Evolutionary conservation across 106 monocot species (phyloP).

Genomic region (Chionographis japonica): DNA sequence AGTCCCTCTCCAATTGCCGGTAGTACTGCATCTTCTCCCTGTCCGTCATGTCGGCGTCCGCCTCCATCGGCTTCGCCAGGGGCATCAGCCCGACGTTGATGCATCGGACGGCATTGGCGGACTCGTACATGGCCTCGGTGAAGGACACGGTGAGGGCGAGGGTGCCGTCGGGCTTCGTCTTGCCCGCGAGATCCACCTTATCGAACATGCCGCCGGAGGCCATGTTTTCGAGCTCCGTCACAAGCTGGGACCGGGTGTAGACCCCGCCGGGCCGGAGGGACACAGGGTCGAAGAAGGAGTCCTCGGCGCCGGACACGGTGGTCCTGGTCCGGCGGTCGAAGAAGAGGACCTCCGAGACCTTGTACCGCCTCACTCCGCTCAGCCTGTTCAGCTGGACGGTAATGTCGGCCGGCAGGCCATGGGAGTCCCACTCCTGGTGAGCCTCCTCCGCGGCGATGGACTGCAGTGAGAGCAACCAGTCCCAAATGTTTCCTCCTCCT

Average conservation of each 20-base stretch:
- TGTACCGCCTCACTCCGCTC: constrained; percentile 85
- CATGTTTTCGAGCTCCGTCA: constrained; percentile 77
- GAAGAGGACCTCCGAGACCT: constrained; percentile 86
- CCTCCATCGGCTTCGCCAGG: constrained; percentile 71
- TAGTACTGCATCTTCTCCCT: constrained; percentile 90
- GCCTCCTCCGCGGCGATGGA: constrained; percentile 38
- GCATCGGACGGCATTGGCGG: constrained; percentile 77
- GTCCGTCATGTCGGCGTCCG: constrained; percentile 95
- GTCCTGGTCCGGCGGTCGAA: constrained; percentile 53
- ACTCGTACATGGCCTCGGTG: constrained; percentile 84
- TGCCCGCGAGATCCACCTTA: constrained; percentile 81
- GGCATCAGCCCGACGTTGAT: constrained; percentile 89
- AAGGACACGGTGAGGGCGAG: constrained; percentile 69
- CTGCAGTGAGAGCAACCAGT: constrained; percentile 33
- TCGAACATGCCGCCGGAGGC: constrained; percentile 98
- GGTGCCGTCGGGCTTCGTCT: constrained; percentile 87
- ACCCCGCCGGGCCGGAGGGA: constrained; percentile 76
- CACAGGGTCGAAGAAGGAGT: constrained; percentile 98
- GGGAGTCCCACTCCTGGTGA: constrained; percentile 67
- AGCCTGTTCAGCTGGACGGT: constrained; percentile 66
- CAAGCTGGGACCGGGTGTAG: constrained; percentile 85
- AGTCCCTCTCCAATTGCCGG: constrained; percentile 78
- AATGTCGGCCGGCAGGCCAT: constrained; percentile 82
- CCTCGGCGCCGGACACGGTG: constrained; percentile 43
- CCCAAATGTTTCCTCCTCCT: constrained; percentile 73